Evolutionary conservation across 176 grass and related monocot species (phyloP).

Genomic region (Phoenix roebelenii): DNA sequence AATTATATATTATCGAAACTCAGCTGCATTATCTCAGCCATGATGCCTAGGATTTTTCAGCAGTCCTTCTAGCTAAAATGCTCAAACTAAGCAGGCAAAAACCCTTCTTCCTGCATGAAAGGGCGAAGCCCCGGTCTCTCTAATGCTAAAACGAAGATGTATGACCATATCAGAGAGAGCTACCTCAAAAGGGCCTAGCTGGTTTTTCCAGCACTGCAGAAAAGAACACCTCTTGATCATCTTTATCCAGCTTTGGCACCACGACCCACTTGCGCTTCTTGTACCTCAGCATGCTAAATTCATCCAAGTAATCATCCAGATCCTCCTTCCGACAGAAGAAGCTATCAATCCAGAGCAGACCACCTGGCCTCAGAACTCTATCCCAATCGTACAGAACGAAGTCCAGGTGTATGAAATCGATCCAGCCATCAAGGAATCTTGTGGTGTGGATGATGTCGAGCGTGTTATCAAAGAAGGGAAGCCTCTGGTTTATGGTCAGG

Average conservation of each 20-base stretch:
- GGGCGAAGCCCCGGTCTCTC: too few species aligned
- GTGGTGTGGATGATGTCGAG: conserved; percentile 40
- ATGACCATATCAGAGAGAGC: too few species aligned
- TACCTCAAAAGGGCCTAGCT: conserved; percentile 28
- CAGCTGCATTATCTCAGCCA: too few species aligned
- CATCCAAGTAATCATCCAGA: conserved; percentile 32
- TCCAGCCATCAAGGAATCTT: conserved; percentile 36
- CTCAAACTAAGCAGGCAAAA: too few species aligned
- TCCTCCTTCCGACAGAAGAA: conserved; percentile 35
- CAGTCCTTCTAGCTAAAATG: too few species aligned
- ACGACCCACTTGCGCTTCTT: conserved; percentile 29
- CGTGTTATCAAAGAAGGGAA: conserved; percentile 46
- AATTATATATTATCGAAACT: too few species aligned
- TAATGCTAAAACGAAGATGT: too few species aligned
- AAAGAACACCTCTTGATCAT: conserved; percentile 28
- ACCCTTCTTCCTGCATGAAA: too few species aligned
- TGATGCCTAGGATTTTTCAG: too few species aligned
- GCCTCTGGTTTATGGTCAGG: conserved; percentile 25
- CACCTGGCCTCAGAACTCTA: conserved; percentile 31
- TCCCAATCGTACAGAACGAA: conserved; percentile 42
- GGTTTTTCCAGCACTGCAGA: conserved; percentile 42
- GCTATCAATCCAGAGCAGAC: conserved; percentile 36
- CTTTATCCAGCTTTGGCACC: conserved; percentile 38
- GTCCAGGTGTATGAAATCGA: conserved; percentile 27
- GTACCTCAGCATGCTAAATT: conserved; percentile 32